Percentiles rank a stretch among this genome's conserved stretches.
These are phyloP conservation scores for Ampelomyces quisqualis DNA, from an alignment of 2,329 filamentous ascomycete genomes.

Conservation along the genomic window DNA sequence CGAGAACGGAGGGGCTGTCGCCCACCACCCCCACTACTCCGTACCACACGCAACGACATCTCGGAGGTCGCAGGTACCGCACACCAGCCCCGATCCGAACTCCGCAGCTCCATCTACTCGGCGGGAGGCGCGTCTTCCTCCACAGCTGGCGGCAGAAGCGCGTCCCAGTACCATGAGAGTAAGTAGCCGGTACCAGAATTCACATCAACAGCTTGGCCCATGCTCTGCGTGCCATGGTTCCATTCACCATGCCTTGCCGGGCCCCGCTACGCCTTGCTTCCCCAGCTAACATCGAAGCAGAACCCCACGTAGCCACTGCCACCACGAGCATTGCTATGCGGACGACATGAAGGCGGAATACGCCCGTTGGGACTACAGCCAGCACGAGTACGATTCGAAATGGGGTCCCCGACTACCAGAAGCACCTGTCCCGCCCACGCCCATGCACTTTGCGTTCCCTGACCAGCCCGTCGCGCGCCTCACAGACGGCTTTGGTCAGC, in stretches of 20 bases:
- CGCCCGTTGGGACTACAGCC: constrained; percentile 36
- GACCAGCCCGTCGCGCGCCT: constrained; percentile 27
- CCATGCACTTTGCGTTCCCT: constrained; percentile 31
- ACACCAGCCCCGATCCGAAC: constrained; percentile 9
- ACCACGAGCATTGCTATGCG: constrained; percentile 36
- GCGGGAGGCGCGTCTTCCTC: constrained; percentile 21
- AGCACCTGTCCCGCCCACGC: constrained; percentile 22
- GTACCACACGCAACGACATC: constrained; percentile 25
- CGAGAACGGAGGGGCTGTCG: constrained; percentile 19
- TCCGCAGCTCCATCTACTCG: constrained; percentile 13
- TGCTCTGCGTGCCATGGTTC: constrained; percentile 14
- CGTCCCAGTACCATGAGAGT: constrained; percentile 40
- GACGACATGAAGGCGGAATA: constrained; percentile 43
- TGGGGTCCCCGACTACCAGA: constrained; percentile 29
- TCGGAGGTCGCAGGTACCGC: constrained; percentile 25
- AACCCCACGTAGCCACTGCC: constrained; percentile 19
- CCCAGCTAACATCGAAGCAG: constrained; percentile 29
- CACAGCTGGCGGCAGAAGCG: constrained; percentile 22
- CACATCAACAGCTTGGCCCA: constrained; percentile 9
- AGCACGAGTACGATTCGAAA: constrained; percentile 34
- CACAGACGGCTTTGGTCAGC: constrained; percentile 25
- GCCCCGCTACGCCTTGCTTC: constrained; percentile 4
- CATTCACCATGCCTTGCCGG: constrained; percentile 4
- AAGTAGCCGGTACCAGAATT: constrained; percentile 31
- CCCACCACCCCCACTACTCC: constrained; percentile 29